Conservation (phyloP, 2,329 filamentous ascomycete genomes). For the Pseudopithomyces chartarum region DNA sequence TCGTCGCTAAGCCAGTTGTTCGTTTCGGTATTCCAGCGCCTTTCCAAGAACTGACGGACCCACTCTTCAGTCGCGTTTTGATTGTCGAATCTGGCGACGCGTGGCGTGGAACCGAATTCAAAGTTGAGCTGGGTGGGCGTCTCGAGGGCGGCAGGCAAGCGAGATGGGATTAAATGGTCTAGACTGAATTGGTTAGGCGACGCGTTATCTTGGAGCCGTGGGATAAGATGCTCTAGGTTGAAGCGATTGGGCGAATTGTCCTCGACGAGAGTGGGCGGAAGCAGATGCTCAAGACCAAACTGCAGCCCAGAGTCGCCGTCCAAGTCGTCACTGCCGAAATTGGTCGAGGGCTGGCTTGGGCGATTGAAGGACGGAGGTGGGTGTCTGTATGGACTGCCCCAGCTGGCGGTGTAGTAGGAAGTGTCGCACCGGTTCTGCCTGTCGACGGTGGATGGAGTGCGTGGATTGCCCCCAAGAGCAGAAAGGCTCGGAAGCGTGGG, state of each 20-base stretch:
- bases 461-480: slow-evolving; percentile 35
- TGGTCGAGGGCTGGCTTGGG: slow-evolving; percentile 32
- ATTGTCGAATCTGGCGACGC: slow-evolving; percentile 24
- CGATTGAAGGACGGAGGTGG: slow-evolving; percentile 55
- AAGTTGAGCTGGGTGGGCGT: slow-evolving; percentile 32
- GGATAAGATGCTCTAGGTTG: slow-evolving; percentile 47
- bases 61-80: slow-evolving; percentile 74
- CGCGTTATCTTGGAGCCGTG: slow-evolving; percentile 35
- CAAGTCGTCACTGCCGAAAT: slow-evolving; percentile 45
- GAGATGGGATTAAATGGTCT: slow-evolving; percentile 46
- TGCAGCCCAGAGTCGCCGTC: slow-evolving; percentile 44
- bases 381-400: slow-evolving; percentile 87
- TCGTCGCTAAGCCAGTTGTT: slow-evolving; percentile 83
- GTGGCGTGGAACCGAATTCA: slow-evolving; percentile 29
- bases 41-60: slow-evolving; percentile 83
- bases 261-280: slow-evolving; percentile 40
- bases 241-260: slow-evolving; percentile 42
- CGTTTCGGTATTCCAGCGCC: slow-evolving; percentile 69
- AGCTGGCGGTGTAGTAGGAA: slow-evolving; percentile 74
- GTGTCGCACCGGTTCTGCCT: slow-evolving; percentile 50
- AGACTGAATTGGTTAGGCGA: slow-evolving; percentile 44
- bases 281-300: slow-evolving; percentile 47
- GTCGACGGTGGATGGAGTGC: slow-evolving; percentile 42
- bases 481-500: slow-evolving; percentile 43
- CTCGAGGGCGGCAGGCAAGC: slow-evolving; percentile 30